Base-by-base conservation (phyloP, 257 asterid genomes). In the Petrea volubilis region DNA sequence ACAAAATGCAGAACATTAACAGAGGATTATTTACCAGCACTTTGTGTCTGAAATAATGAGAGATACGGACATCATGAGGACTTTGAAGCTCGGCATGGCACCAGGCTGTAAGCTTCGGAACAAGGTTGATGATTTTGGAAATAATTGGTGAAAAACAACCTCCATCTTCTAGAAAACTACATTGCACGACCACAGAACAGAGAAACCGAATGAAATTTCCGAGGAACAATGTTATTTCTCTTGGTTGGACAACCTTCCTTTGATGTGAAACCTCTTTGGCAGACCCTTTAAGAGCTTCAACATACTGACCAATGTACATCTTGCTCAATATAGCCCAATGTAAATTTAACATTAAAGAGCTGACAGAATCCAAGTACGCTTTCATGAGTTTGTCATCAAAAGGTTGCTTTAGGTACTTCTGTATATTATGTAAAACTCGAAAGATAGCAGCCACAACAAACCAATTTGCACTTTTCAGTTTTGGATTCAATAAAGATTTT, bases 31-130 rank as follows among this genome's bases (percentile, higher is more conserved):
- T 70, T 84, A 93, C 98, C 96, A 95, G 82, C 40, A 92, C 69
- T 83, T 95, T 91, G 85, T 95, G 97, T 61, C 86, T 88, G 79
- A 83, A 71, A 77, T 91, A 95, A 50, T 81, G 86, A 68, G 79
- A 84, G 28, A 83, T 77, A 38, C 81, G 81, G 73, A 73, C 61
- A 78, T 70, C 72, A 36, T 51, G 64, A 31, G 73, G 49, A 36
- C 68, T 71, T 67, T 74, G 85, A 60, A 74, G 79, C 69, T 83
- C 73, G 11, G 70, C 64, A 73, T 82, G 80, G 84, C 88, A 87
- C 84, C 84, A 81, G 72, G 70, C 38, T 59, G 84, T 56, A 31
- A 95, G 82, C 44, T 79, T 75, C 28, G 96, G 93, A 34, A 91
- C 81, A 46, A 86, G 77, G 76, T 72, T 57, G 63, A 69, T 74